A percentile compares a stretch with the other conserved stretches of the same genome.
These are phyloP conservation scores for Diplocarpon mali DNA, from an alignment of 2,329 filamentous ascomycete species.

Conservation along the genomic window DNA sequence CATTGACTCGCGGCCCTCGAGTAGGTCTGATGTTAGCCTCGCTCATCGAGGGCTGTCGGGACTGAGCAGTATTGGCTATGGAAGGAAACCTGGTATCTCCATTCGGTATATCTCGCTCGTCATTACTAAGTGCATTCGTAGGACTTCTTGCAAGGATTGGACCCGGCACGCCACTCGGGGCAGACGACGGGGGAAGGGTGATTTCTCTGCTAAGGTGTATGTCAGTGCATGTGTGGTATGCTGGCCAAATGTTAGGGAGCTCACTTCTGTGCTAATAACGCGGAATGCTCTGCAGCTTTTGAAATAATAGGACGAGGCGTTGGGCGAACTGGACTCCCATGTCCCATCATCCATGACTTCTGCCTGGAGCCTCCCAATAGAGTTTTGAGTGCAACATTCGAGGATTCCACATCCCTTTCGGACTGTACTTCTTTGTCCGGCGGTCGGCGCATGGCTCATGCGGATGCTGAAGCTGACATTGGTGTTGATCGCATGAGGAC, in stretches of 20 bases:
- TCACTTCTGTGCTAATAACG: slow-evolving; percentile 14
- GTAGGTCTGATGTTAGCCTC: neutral
- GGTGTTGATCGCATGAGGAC: slow-evolving; percentile 5
- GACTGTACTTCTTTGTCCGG: slow-evolving; percentile 24
- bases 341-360: slow-evolving; percentile 28
- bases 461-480: slow-evolving; percentile 10
- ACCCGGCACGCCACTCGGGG: slow-evolving; percentile 50
- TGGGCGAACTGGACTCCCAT: slow-evolving; percentile 22
- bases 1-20: neutral
- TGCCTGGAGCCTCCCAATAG: slow-evolving; percentile 25
- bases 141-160: slow-evolving; percentile 30
- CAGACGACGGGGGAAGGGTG: slow-evolving; percentile 36
- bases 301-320: slow-evolving; percentile 20
- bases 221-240: slow-evolving; percentile 4
- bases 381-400: slow-evolving; percentile 27
- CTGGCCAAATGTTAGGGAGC: neutral
- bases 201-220: slow-evolving; percentile 4
- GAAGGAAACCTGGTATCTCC: slow-evolving; percentile 2
- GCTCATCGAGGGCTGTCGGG: neutral
- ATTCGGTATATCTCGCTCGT: slow-evolving; percentile 1
- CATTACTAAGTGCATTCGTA: slow-evolving; percentile 22
- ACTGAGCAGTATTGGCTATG: neutral
- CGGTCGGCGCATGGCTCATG: slow-evolving; percentile 25
- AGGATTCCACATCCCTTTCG: slow-evolving; percentile 25
- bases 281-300: slow-evolving; percentile 11